Evolutionary conservation across 2,329 filamentous ascomycete genomes (phyloP).

Genomic region (Claviceps pusilla): DNA sequence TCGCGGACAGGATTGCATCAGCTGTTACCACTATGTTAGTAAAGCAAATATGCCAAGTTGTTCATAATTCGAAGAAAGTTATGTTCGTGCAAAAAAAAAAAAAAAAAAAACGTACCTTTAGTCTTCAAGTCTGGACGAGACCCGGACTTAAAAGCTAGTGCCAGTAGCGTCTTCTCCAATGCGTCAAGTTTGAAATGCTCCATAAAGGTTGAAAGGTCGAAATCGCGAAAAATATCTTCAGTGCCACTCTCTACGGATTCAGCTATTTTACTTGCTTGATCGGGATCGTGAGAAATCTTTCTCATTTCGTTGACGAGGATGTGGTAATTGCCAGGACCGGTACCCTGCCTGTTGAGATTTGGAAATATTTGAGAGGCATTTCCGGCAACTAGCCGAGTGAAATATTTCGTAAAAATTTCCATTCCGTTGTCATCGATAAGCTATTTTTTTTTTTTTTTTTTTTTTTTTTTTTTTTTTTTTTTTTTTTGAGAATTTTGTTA

Average conservation of each 20-base stretch:
- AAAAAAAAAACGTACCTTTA: slow-evolving; percentile 48
- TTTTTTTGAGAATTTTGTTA: slow-evolving; percentile 8
- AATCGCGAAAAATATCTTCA: slow-evolving; percentile 87
- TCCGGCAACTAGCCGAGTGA: slow-evolving; percentile 77
- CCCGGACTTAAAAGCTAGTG: slow-evolving; percentile 76
- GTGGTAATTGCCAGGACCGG: slow-evolving; percentile 69
- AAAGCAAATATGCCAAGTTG: neutral
- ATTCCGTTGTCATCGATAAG: slow-evolving; percentile 96
- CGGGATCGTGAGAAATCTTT: slow-evolving; percentile 65
- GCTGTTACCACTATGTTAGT: slow-evolving; percentile 36
- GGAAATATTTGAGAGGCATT: slow-evolving; percentile 90
- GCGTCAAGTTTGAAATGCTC: slow-evolving; percentile 91
- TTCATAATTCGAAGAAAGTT: neutral
- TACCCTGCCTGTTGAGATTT: slow-evolving; percentile 53
- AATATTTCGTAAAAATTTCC: slow-evolving; percentile 95
- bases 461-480: neutral
- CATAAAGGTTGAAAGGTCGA: slow-evolving; percentile 89
- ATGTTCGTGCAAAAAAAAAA: slow-evolving; percentile 8
- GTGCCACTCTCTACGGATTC: slow-evolving; percentile 83
- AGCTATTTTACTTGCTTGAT: slow-evolving; percentile 80
- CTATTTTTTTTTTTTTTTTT: slow-evolving; percentile 26
- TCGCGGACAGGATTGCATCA: slow-evolving; percentile 75
- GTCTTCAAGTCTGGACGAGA: slow-evolving; percentile 67
- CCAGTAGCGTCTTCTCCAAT: slow-evolving; percentile 72
- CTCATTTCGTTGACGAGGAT: slow-evolving; percentile 71